Conservation (phyloP, 2,329 filamentous ascomycete species). For the Cytospora piceae region DNA sequence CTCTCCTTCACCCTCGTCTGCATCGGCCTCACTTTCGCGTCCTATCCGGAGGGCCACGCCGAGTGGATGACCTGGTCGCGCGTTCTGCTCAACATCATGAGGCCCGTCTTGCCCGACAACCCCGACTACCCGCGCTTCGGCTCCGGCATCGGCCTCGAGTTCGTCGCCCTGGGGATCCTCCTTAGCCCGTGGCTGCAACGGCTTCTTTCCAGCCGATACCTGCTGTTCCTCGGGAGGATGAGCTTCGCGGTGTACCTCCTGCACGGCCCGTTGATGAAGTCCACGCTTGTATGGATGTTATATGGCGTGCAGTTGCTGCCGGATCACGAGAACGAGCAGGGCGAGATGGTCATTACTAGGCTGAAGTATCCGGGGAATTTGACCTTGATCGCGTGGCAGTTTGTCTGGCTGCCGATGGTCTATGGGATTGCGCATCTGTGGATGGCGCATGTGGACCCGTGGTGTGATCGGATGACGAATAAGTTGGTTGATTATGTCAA, state of each 20-base stretch:
- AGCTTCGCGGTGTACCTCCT: conserved; percentile 68
- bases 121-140: conserved; percentile 50
- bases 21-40: conserved; percentile 60
- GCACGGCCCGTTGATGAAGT: conserved; percentile 64
- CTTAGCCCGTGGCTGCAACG: conserved; percentile 56
- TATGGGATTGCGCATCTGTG: conserved; percentile 53
- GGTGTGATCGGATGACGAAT: conserved; percentile 50
- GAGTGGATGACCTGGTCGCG: conserved; percentile 59
- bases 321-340: conserved; percentile 42
- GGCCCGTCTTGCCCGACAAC: conserved; percentile 49
- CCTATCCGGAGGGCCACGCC: conserved; percentile 60
- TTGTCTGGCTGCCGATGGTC: conserved; percentile 52
- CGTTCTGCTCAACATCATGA: conserved; percentile 47
- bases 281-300: conserved; percentile 63
- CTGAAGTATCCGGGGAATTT: conserved; percentile 43
- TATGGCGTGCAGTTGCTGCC: conserved; percentile 50
- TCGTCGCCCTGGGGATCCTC: conserved; percentile 55
- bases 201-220: conserved; percentile 55
- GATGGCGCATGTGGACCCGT: conserved; percentile 58
- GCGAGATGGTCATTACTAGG: conserved; percentile 39
- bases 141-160: conserved; percentile 43
- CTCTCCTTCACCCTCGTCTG: conserved; percentile 55
- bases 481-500: conserved; percentile 36
- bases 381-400: conserved; percentile 44
- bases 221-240: conserved; percentile 66